Conservation (phyloP, 352 stramenopile species). For the Phytophthora sojae region DNA sequence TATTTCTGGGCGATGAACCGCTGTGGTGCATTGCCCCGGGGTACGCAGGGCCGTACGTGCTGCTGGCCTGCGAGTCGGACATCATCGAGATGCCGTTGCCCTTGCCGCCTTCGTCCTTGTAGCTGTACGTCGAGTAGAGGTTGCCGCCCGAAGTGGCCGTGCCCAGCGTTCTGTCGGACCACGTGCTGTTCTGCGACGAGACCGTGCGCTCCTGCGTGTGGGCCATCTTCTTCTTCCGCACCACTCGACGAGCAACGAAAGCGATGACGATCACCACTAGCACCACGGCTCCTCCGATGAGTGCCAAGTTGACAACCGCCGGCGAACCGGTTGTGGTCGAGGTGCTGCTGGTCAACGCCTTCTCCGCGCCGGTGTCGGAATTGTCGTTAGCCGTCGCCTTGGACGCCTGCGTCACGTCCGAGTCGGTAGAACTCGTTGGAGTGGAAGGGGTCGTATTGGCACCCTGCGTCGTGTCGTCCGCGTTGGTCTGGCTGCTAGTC, state of each 20-base stretch:
- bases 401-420: constrained; percentile 10
- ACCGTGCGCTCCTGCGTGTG: constrained; percentile 37
- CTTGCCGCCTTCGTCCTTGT: constrained; percentile 34
- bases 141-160: constrained; percentile 25
- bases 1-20: constrained; percentile 28
- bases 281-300: constrained; percentile 51
- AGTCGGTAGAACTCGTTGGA: constrained; percentile 1
- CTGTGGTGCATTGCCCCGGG: constrained; percentile 30
- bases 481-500: constrained; percentile 10
- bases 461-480: constrained; percentile 5
- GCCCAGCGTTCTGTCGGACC: constrained; percentile 29
- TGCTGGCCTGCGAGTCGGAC: constrained; percentile 34
- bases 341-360: constrained; percentile 19
- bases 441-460: background rate
- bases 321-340: constrained; percentile 28
- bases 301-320: constrained; percentile 47
- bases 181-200: constrained; percentile 33
- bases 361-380: constrained; percentile 1
- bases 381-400: constrained; percentile 10
- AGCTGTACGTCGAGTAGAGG: constrained; percentile 38
- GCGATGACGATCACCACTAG: constrained; percentile 54
- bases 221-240: constrained; percentile 42
- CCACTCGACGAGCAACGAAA: constrained; percentile 54
- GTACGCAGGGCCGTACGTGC: constrained; percentile 24
- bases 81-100: constrained; percentile 31